A percentile compares a stretch with the other conserved stretches of the same genome.
Evolutionary conservation across 2,329 filamentous ascomycete genomes (phyloP).

Genomic region (Gyromitra esculenta): DNA sequence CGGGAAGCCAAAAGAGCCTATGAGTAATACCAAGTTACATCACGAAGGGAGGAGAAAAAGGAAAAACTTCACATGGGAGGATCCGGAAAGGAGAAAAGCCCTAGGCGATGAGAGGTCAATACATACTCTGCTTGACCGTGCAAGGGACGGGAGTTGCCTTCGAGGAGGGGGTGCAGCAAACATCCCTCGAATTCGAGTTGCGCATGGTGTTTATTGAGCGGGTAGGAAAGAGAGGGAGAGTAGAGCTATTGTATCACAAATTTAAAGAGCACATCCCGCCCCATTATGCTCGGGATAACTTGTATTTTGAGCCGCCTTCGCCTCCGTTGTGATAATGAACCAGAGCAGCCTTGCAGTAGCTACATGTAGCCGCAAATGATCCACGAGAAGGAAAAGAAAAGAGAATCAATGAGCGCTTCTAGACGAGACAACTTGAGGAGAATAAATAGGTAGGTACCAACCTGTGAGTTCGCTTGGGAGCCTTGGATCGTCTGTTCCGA

Average conservation of each 20-base stretch:
- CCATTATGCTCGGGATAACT: background rate
- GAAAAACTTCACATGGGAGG: slow-evolving; percentile 41
- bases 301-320: slow-evolving; percentile 36
- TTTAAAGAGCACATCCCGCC: slow-evolving; percentile 42
- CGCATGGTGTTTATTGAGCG: slow-evolving; percentile 15
- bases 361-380: slow-evolving; percentile 17
- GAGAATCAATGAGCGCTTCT: slow-evolving; percentile 35
- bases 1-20: slow-evolving; percentile 33
- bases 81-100: slow-evolving; percentile 31
- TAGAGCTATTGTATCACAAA: slow-evolving; percentile 28
- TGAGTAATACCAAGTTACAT: slow-evolving; percentile 49
- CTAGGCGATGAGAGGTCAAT: slow-evolving; percentile 23
- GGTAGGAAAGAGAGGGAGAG: background rate
- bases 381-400: slow-evolving; percentile 15
- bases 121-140: slow-evolving; percentile 27
- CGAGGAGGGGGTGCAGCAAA: slow-evolving; percentile 26
- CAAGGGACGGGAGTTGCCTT: slow-evolving; percentile 49
- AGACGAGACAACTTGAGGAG: slow-evolving; percentile 33
- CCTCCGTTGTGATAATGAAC: slow-evolving; percentile 25
- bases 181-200: slow-evolving; percentile 29
- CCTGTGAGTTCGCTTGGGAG: slow-evolving; percentile 26
- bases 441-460: slow-evolving; percentile 52
- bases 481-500: slow-evolving; percentile 32
- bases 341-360: slow-evolving; percentile 36
- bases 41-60: slow-evolving; percentile 4